phyloP scores from a whole-genome alignment of 2,329 filamentous ascomycete species.

The Pseudopithomyces maydicus region DNA sequence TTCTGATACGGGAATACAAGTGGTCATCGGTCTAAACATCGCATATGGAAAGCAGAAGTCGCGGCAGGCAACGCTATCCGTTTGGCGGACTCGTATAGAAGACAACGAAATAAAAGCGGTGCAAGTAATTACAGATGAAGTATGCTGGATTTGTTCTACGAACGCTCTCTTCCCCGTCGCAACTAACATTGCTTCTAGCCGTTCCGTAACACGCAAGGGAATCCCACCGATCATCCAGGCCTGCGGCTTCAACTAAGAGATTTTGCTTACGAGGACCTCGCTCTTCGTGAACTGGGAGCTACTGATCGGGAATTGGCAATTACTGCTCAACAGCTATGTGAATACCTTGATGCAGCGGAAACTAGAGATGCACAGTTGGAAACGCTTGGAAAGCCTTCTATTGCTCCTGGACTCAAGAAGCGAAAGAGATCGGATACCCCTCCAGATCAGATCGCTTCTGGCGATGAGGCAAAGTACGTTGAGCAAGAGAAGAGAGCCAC shows the following conservation, averaged over 20 bases:
- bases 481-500: constrained; percentile 15
- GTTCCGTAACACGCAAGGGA: constrained; percentile 30
- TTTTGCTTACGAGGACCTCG: constrained; percentile 22
- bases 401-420: constrained; percentile 12
- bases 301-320: constrained; percentile 11
- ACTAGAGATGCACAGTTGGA: not conserved
- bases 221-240: constrained; percentile 16
- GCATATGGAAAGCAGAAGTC: constrained; percentile 17
- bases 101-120: constrained; percentile 14
- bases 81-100: constrained; percentile 15
- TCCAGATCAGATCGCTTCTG: constrained; percentile 15
- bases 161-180: not conserved
- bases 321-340: constrained; percentile 16
- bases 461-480: constrained; percentile 15
- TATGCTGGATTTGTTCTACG: constrained; percentile 10
- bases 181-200: constrained; percentile 19
- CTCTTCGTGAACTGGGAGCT: constrained; percentile 8
- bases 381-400: constrained; percentile 1
- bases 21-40: constrained; percentile 20
- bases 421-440: constrained; percentile 19
- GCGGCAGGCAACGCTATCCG: constrained; percentile 17
- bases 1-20: constrained; percentile 17
- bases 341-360: constrained; percentile 12
- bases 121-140: constrained; percentile 16
- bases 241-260: constrained; percentile 19